These are phyloP conservation scores for Backusella liffmaniae DNA, from an alignment of 192 early-diverging fungal species.

Conservation along the genomic window DNA sequence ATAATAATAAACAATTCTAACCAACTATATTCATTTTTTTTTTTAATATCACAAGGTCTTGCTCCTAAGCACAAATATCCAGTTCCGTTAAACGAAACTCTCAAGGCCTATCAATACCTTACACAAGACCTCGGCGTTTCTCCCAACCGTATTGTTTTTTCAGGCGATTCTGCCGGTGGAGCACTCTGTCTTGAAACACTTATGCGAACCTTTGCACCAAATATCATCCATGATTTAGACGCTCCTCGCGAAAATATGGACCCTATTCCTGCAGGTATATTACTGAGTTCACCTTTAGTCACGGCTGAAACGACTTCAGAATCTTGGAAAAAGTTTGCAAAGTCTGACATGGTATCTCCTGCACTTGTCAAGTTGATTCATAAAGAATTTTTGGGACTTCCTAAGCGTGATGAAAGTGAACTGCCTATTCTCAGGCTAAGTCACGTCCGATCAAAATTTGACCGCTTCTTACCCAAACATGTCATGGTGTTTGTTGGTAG, in stretches of 20 bases:
- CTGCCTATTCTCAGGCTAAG: constrained; percentile 19
- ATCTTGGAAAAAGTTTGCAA: constrained; percentile 30
- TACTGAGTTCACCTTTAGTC: constrained; percentile 29
- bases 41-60: constrained; percentile 9
- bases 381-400: constrained; percentile 20
- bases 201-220: constrained; percentile 18
- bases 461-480: constrained; percentile 20
- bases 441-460: constrained; percentile 11
- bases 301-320: constrained; percentile 19
- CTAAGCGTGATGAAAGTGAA: background rate
- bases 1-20: background rate
- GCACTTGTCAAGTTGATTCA: constrained; percentile 21
- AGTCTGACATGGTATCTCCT: constrained; percentile 20
- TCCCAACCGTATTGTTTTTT: constrained; percentile 22
- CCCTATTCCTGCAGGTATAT: constrained; percentile 19
- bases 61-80: constrained; percentile 32
- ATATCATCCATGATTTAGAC: background rate
- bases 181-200: constrained; percentile 29
- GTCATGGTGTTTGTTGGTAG: constrained; percentile 24
- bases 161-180: constrained; percentile 36
- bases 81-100: constrained; percentile 12
- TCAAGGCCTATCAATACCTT: constrained; percentile 28
- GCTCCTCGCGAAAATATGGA: constrained; percentile 5
- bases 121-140: constrained; percentile 18
- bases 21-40: background rate